Evolutionary conservation across 257 asterid species (phyloP).

Genomic region (Striga asiatica): DNA sequence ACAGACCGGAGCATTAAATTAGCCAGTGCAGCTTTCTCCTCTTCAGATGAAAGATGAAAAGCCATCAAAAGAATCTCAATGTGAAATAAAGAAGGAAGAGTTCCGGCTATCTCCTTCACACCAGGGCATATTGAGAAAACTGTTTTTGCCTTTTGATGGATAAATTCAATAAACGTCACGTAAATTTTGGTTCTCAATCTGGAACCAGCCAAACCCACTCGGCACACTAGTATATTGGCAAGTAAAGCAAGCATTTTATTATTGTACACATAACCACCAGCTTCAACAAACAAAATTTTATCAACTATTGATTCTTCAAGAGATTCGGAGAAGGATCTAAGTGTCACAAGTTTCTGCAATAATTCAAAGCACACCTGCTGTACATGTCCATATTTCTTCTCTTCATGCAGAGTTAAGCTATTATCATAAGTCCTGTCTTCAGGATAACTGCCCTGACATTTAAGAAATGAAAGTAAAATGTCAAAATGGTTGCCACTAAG

Average conservation of each 20-base stretch:
- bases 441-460: constrained; percentile 34
- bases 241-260: constrained; percentile 80
- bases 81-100: constrained; percentile 80
- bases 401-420: constrained; percentile 33
- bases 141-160: constrained; percentile 45
- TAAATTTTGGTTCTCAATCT: constrained; percentile 59
- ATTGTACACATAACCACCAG: constrained; percentile 61
- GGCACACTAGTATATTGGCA: constrained; percentile 62
- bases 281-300: constrained; percentile 48
- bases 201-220: constrained; percentile 58
- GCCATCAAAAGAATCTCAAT: constrained; percentile 71
- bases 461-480: constrained; percentile 52
- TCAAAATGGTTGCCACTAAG: constrained; percentile 49
- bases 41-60: constrained; percentile 73
- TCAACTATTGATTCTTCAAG: constrained; percentile 66
- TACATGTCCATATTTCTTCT: constrained; percentile 45
- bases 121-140: constrained; percentile 39
- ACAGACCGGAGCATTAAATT: constrained; percentile 43
- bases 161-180: constrained; percentile 36
- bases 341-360: constrained; percentile 53
- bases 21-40: constrained; percentile 54
- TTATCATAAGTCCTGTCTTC: constrained; percentile 47
- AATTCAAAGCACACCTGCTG: constrained; percentile 66
- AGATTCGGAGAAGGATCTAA: constrained; percentile 41
- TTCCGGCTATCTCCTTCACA: constrained; percentile 49